These are phyloP conservation scores for Arachis stenosperma DNA, from an alignment of 306 rosid species.

Conservation along the genomic window DNA sequence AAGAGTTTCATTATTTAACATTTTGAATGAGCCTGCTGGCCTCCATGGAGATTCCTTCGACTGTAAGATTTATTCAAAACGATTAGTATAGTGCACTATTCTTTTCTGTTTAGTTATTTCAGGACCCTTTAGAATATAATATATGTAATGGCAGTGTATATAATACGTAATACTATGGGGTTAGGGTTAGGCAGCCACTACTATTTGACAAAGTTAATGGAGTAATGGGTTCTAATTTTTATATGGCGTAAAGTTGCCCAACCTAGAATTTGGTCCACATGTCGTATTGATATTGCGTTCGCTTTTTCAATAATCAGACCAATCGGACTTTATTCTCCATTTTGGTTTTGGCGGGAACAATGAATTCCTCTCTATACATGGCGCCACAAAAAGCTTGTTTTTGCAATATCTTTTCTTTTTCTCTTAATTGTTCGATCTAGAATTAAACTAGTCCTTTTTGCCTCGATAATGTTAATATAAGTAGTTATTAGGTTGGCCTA, in stretches of 20 bases:
- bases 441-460: too few species aligned
- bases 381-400: conserved; percentile 20
- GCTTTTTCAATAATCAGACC: conserved; percentile 33
- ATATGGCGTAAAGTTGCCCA: conserved; percentile 20
- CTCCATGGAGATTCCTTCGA: conserved; percentile 35
- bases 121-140: neutral
- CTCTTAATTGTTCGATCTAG: neutral
- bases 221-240: neutral
- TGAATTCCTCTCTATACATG: neutral
- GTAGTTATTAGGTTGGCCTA: neutral
- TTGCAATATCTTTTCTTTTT: conserved; percentile 2
- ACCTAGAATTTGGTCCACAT: conserved; percentile 23
- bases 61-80: conserved; percentile 29
- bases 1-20: conserved; percentile 30
- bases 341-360: conserved; percentile 40
- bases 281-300: conserved; percentile 17
- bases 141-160: too few species aligned
- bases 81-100: neutral
- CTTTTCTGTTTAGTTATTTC: neutral
- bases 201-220: neutral
- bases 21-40: conserved; percentile 9
- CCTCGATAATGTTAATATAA: neutral
- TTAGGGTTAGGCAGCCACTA: neutral
- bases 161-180: neutral
- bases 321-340: conserved; percentile 32